Base-by-base conservation (phyloP, 768 basidiomycete genomes). In the Calocybe cyanea region DNA sequence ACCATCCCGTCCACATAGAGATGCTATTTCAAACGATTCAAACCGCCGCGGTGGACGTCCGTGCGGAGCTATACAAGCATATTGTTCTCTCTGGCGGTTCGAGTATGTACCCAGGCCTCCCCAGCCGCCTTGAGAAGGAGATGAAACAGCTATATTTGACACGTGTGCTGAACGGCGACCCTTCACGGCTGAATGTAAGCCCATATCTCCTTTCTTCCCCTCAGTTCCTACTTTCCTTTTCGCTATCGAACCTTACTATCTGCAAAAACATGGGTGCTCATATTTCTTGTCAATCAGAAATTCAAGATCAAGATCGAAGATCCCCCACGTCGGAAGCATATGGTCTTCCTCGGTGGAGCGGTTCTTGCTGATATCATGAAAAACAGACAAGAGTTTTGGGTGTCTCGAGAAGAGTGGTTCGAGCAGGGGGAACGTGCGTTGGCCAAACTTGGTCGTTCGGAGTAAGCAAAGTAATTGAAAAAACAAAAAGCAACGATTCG, bases 241-340 rank as follows among this genome's bases (percentile, higher is more conserved):
- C 15, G 38, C 23, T n/a, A n/a, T n/a, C n/a, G n/a, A n/a, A n/a
- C n/a, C n/a, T n/a, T n/a, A n/a, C n/a, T n/a, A n/a, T n/a, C n/a
- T n/a, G n/a, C n/a, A n/a, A n/a, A n/a, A n/a, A n/a, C n/a, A n/a
- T n/a, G n/a, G n/a, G n/a, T n/a, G n/a, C n/a, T n/a, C n/a, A n/a
- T n/a, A n/a, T n/a, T 28, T 25, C 8, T 28, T 25, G 20, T n/a
- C 15, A 24, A 2, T 1, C 61, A 99, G 95, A 95, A 97, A 86
- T 98, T 99, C 78, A 98, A 99, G 75, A 94, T 98, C 63, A 83
- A 85, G 37, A 97, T 98, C 57, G 95, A 99, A 66, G 96, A 98
- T 66, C 92, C 95, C 21, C 96, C 96, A 23, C 85, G 93, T 60
- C 81, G 96, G 61, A 98, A 97, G 68, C 95, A 97, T 67, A 96